Evolutionary conservation across 495 filamentous ascomycete genomes (phyloP).

Genomic region (Neurospora tetrasperma): DNA sequence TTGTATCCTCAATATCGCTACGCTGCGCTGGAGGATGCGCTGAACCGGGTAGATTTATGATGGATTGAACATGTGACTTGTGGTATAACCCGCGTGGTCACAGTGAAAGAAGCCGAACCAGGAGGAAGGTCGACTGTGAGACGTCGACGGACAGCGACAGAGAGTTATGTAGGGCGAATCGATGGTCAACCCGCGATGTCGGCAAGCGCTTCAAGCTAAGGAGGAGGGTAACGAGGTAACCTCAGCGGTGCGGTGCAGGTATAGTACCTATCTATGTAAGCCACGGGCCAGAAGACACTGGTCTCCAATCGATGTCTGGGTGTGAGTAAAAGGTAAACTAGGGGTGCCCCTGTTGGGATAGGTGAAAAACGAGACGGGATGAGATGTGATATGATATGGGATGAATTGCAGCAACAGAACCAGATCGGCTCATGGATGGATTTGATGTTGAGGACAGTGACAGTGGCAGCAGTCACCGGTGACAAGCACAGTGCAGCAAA

Average conservation of each 20-base stretch:
- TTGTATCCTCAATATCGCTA: neutral
- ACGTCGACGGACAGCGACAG: neutral
- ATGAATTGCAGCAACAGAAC: neutral
- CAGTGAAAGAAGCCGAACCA: neutral
- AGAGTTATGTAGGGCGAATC: neutral
- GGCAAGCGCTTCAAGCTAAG: neutral
- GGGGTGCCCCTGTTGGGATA: neutral
- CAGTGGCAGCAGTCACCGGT: neutral
- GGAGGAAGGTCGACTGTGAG: slow-evolving; percentile 1
- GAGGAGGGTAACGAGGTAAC: neutral
- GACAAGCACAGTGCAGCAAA: neutral
- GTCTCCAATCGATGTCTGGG: neutral
- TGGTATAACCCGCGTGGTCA: neutral
- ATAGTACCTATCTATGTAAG: neutral
- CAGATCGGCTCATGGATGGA: neutral
- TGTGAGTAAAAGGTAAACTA: neutral
- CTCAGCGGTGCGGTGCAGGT: neutral
- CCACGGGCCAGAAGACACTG: neutral
- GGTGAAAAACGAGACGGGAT: neutral
- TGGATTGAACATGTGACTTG: neutral
- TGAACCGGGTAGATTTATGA: neutral
- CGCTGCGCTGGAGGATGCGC: neutral
- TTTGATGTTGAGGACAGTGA: neutral
- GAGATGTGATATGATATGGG: neutral
- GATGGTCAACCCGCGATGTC: neutral